Percentiles rank a stretch among this genome's conserved stretches.
Evolutionary conservation across 768 basidiomycete genomes (phyloP).

Genomic region (Amanita thiersii): DNA sequence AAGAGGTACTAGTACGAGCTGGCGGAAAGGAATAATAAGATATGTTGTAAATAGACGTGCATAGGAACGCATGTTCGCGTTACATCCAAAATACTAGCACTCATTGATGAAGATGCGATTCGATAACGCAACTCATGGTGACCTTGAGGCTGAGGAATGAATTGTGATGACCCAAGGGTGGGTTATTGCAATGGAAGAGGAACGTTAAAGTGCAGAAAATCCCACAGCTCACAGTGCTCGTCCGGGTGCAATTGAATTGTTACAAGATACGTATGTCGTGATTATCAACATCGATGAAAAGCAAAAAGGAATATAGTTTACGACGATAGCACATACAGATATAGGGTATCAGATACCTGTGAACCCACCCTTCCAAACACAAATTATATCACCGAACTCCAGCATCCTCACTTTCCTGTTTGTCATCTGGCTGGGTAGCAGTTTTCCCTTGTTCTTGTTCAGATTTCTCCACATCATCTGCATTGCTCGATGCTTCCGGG

Average conservation of each 20-base stretch:
- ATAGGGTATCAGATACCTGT: constrained; percentile 4
- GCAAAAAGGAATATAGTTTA: neutral
- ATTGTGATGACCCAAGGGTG: too few relatives aligned
- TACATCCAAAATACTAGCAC: too few relatives aligned
- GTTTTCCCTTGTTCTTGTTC: too few relatives aligned
- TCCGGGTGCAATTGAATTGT: neutral
- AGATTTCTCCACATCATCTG: too few relatives aligned
- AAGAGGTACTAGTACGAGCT: too few relatives aligned
- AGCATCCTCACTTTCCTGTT: too few relatives aligned
- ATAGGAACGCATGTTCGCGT: neutral
- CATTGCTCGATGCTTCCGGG: too few relatives aligned
- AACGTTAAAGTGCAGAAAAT: neutral
- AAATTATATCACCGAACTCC: neutral
- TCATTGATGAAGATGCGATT: too few relatives aligned
- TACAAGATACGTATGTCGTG: neutral
- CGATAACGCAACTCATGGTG: constrained; percentile 3
- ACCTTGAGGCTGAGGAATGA: constrained; percentile 8
- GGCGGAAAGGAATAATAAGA: neutral
- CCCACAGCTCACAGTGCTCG: neutral
- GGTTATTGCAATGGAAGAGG: neutral
- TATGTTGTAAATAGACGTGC: neutral
- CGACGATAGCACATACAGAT: constrained; percentile 1
- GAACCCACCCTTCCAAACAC: neutral
- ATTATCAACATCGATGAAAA: neutral
- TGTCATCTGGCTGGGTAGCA: too few relatives aligned